Evolutionary conservation across 2,329 filamentous ascomycete genomes (phyloP), one percentile per base, ranked within the genome.

Genomic region (Elsinoe fawcettii): DNA sequence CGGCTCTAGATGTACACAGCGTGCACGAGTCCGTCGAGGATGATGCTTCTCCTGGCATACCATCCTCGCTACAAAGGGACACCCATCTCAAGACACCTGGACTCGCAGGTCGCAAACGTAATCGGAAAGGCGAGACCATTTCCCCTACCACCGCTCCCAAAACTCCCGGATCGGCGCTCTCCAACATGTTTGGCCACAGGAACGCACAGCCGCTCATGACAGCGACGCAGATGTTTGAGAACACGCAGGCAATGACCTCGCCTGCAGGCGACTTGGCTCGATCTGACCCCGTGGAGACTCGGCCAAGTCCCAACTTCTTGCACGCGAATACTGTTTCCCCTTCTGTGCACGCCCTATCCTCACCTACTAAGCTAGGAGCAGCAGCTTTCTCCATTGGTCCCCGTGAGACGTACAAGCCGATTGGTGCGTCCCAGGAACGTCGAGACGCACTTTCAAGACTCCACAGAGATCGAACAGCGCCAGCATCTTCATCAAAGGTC

Each of bases 211-310:
- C 64, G 41, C 51, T 61, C 2, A 67, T 77, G 65, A 74, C 71
- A 34, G 67, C 74, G 23, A 76, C 74, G 6, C 75, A 78, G 58
- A 66, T 72, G 11, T 77, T 76, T 62, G 68, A 73, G 51, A 70
- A 72, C 23, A 77, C 74, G 1, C 75, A 76, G 60, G 73, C 71
- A 20, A 67, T 67, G 16, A 76, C 75, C 0, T 77, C 75, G 22
- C 74, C 75, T 16, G 61, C 69, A 3, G 62, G 67, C 16, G 70
- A 70, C 57, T 66, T 60, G 2, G 62, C 64, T 3, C 66, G 63
- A n/a, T 76, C 75, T 14, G 75, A 77, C 60, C 68, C 72, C 1
- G 64, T 76, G 16, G 69, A 73, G 56, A 71, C 72, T 34, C 71
- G 75, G 18, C 75, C 75, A 2, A 77, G 74, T 16, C 75, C 75